These are phyloP conservation scores for Backusella mclennaniae DNA, from an alignment of 192 early-diverging fungal genomes.

Conservation along the genomic window DNA sequence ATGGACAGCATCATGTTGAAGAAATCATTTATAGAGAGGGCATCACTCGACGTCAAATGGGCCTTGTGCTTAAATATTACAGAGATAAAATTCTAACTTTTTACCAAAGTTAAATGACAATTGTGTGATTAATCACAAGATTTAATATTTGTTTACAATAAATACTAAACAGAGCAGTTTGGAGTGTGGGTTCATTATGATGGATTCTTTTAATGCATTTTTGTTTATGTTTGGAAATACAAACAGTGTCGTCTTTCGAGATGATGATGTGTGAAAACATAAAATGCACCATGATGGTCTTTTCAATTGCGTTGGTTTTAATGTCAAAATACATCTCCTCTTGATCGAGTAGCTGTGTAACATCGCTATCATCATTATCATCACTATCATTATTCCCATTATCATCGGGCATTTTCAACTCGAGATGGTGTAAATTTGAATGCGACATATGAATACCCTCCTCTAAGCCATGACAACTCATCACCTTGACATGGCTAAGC, in stretches of 20 bases:
- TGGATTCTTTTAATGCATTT: not conserved
- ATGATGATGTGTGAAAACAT: not conserved
- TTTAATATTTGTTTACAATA: constrained; percentile 5
- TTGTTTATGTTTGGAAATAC: not conserved
- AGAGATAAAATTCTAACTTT: constrained; percentile 32
- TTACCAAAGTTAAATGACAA: constrained; percentile 21
- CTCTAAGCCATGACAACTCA: not conserved
- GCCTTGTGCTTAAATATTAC: constrained; percentile 34
- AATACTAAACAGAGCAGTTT: not conserved
- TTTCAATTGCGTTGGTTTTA: not conserved
- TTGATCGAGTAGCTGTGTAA: not conserved
- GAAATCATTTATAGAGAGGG: constrained; percentile 74
- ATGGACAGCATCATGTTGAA: constrained; percentile 74
- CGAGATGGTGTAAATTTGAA: not conserved
- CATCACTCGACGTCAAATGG: constrained; percentile 37
- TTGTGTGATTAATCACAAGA: not conserved
- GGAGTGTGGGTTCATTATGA: not conserved
- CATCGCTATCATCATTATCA: not conserved
- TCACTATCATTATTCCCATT: not conserved
- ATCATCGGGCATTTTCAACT: not conserved
- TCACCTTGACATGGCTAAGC: not conserved
- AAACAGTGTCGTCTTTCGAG: not conserved
- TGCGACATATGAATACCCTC: not conserved
- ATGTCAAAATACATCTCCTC: not conserved
- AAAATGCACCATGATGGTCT: not conserved